Base-by-base conservation (phyloP, 2,329 filamentous ascomycete genomes). In the Microthyrium microscopicum region DNA sequence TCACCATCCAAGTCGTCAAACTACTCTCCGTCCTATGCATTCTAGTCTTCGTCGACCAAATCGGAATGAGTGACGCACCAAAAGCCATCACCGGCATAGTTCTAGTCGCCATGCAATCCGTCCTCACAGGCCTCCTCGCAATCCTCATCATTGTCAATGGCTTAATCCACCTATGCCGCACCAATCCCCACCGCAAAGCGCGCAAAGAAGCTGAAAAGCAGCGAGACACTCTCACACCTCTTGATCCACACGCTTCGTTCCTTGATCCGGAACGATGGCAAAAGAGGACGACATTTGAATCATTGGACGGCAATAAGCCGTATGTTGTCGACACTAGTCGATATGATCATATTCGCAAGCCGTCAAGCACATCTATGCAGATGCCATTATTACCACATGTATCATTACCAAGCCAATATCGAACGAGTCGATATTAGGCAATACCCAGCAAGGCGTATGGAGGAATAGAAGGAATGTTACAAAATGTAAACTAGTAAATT, bases 81-180 rank as follows among this genome's bases (percentile, higher is more conserved):
- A 83, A 94, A 62, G 95, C 89, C 0, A 71, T 95, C 31, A 87
- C 82, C 12, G 89, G 89, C 35, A 72, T 95, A n/a, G 81, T 84
- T 12, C 67, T 98, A 38, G 89, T 95, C 43, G 82, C 76, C n/a
- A 68, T 95, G 4, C 89, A 98, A 57, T 81, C 81, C 0, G 70
- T 76, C 0, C 60, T 98, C 43, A 92, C 85, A 5, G 84, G 70
- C 40, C 56, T 83, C 17, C 64, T 98, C 36, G 85, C 82, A 3
- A 78, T 95, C 33, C 65, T 95, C 20, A 92, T 98, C 45, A 69
- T 70, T 8, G 80, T 85, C 60, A 95, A 95, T 50, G 82, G 82
- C 29, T 72, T 94, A 49, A 79, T 82, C 45, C 68, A 74, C 33
- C 84, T 76, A 57, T 74, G 73, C 67, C 79, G 78, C 52, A 71